These are phyloP conservation scores for Zopfochytrium polystomum DNA, from an alignment of 371 early-diverging fungal species.

Conservation along the genomic window DNA sequence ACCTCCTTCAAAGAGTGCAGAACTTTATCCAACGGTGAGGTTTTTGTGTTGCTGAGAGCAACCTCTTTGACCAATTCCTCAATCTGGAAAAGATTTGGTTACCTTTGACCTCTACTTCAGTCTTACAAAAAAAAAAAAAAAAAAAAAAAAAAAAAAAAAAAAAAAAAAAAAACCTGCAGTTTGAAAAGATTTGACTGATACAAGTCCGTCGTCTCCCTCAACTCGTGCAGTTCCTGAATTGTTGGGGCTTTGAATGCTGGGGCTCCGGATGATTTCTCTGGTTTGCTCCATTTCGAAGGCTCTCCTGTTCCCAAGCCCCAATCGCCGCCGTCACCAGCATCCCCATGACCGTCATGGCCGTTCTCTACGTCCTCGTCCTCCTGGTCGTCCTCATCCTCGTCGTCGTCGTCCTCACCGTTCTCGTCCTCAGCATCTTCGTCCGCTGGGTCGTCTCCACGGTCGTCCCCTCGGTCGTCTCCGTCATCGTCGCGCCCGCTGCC, in stretches of 20 bases:
- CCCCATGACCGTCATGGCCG: conserved; percentile 20
- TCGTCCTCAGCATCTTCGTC: conserved; percentile 42
- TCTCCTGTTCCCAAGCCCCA: background rate
- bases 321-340: conserved; percentile 40
- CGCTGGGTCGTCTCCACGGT: background rate
- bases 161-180: conserved; percentile 57
- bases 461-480: background rate
- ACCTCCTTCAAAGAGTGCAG: conserved; percentile 61
- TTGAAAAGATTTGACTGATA: conserved; percentile 91
- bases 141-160: background rate
- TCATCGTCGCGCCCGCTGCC: conserved; percentile 9
- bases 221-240: conserved; percentile 78
- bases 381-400: conserved; percentile 9
- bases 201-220: conserved; percentile 77
- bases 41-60: conserved; percentile 60
- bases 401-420: conserved; percentile 20
- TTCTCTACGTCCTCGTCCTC: background rate
- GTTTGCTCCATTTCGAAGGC: background rate
- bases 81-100: no score
- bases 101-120: no score
- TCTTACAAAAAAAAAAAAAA: conserved; percentile 1
- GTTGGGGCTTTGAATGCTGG: conserved; percentile 56
- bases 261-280: conserved; percentile 14
- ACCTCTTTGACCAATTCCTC: conserved; percentile 82
- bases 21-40: conserved; percentile 64